Evolutionary conservation across 2,329 filamentous ascomycete species (phyloP).

Genomic region (Penicillium sp.): DNA sequence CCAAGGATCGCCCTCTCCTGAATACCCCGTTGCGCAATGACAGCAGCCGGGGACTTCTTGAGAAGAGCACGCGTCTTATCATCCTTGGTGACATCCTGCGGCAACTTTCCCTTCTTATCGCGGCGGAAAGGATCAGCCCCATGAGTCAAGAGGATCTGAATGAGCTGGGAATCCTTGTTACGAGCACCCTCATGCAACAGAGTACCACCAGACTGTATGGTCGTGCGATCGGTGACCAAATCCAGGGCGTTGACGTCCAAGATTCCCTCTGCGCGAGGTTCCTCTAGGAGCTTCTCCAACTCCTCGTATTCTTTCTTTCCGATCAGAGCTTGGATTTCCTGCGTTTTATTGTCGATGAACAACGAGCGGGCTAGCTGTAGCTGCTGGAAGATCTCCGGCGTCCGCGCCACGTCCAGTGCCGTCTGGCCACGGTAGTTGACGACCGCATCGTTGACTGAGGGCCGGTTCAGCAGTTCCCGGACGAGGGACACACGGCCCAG

Average conservation of each 20-base stretch:
- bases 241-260: slow-evolving; percentile 93
- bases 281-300: slow-evolving; percentile 79
- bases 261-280: slow-evolving; percentile 81
- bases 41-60: slow-evolving; percentile 91
- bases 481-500: slow-evolving; percentile 83
- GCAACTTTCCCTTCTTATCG: slow-evolving; percentile 92
- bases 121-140: slow-evolving; percentile 94
- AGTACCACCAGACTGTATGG: slow-evolving; percentile 83
- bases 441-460: slow-evolving; percentile 84
- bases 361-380: slow-evolving; percentile 87
- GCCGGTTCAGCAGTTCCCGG: slow-evolving; percentile 78
- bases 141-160: slow-evolving; percentile 87
- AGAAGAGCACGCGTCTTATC: slow-evolving; percentile 85
- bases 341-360: slow-evolving; percentile 84
- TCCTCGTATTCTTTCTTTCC: slow-evolving; percentile 72
- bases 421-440: slow-evolving; percentile 83
- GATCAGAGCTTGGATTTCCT: slow-evolving; percentile 81
- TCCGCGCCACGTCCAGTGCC: slow-evolving; percentile 85
- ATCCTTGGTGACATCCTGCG: slow-evolving; percentile 95
- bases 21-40: slow-evolving; percentile 90
- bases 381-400: slow-evolving; percentile 92
- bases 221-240: slow-evolving; percentile 78
- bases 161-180: slow-evolving; percentile 82
- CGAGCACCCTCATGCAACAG: slow-evolving; percentile 91
- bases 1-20: slow-evolving; percentile 97